Evolutionary conservation across 2,329 filamentous ascomycete species (phyloP), one percentile per base, ranked within the genome.

Genomic region (Rutstroemia sp.): DNA sequence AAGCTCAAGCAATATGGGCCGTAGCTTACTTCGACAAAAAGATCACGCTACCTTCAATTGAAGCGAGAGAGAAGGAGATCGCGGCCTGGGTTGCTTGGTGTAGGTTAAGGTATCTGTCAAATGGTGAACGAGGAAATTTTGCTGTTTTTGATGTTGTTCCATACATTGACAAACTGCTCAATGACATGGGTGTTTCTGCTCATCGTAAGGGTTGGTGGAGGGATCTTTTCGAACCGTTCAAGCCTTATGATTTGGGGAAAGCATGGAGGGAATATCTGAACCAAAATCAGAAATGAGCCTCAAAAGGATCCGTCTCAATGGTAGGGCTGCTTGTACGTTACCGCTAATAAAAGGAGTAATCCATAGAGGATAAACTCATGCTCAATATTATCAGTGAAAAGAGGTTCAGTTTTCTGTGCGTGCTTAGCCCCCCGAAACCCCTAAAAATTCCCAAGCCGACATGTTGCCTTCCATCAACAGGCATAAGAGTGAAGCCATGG

Each of bases 1-100:
- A 58, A 39, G 34, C 25, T 5, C 53, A 58, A 46, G 48, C 53
- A n/a, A 52, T 58, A 23, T 58, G 57, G 53, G 48, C 52, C 1
- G 44, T 47, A 7, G 57, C 53, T 16, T 58, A 58, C 25, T 45
- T 58, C 4, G 53, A 58, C 19, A 42, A 47, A n/a, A 48, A 42
- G 14, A 30, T 58, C 3, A 21, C 14, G 8, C 10, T 53, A 21
- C 53, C 57, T n/a, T 42, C 38, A 9, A 39, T 47, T 5, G 38
- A 56, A 23, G 49, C 49, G 2, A 37, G 37, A 42, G 57, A 58
- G 37, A 41, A 56, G 23, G 48, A 53, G 19, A 39, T 58, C 3
- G 52, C 57, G n/a, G 2, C 25, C 34, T 56, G 38, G 9, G 44
- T 37, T 10, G 25, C 53, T 17, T 58, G 57, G 57, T 58, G 53